Conservation (phyloP, 2,329 filamentous ascomycete species). For the Pseudogymnoascus sp. region DNA sequence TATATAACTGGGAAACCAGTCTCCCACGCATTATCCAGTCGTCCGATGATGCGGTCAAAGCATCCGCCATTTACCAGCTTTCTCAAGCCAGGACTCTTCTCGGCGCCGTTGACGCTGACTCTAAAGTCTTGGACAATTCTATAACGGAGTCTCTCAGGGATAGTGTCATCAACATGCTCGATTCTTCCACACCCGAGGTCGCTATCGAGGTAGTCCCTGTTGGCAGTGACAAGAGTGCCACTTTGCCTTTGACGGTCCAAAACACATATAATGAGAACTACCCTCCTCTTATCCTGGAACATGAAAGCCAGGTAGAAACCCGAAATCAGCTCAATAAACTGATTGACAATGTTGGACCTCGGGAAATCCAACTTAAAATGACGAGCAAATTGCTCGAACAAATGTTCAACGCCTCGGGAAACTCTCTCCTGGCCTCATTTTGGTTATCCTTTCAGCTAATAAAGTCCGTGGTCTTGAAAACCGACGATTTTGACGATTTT, state of each 20-base stretch:
- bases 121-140: constrained; percentile 56
- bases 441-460: constrained; percentile 74
- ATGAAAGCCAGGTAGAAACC: constrained; percentile 59
- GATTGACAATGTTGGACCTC: constrained; percentile 43
- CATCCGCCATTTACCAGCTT: constrained; percentile 65
- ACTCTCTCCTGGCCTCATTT: constrained; percentile 59
- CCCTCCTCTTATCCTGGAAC: constrained; percentile 50
- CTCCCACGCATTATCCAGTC: constrained; percentile 77
- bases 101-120: constrained; percentile 53
- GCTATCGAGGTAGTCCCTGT: constrained; percentile 18
- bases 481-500: constrained; percentile 55
- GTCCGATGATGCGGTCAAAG: constrained; percentile 71
- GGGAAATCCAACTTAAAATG: constrained; percentile 52
- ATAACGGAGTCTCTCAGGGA: constrained; percentile 65
- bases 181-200: constrained; percentile 18
- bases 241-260: constrained; percentile 22
- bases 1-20: constrained; percentile 74
- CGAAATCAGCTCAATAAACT: constrained; percentile 50
- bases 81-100: constrained; percentile 62
- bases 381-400: constrained; percentile 57
- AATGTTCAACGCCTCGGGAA: constrained; percentile 48
- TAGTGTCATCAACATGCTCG: constrained; percentile 45
- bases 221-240: constrained; percentile 19
- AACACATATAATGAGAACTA: constrained; percentile 34
- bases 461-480: constrained; percentile 44